Conservation (phyloP, 352 stramenopile species). For the Phytophthora podocarpi region DNA sequence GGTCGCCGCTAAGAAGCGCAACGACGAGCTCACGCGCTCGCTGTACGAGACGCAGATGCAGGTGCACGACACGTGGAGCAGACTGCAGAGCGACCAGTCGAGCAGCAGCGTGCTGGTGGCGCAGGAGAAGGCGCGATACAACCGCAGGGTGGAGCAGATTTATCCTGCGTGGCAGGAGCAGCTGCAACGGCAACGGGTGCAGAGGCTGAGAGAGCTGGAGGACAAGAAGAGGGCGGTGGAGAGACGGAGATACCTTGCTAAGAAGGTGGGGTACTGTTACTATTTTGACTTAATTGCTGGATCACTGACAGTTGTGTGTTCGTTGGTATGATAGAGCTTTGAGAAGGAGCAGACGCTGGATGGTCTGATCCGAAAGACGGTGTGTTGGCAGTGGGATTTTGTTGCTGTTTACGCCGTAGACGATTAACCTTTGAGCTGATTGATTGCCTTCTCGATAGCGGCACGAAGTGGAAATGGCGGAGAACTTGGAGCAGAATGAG, state of each 20-base stretch:
- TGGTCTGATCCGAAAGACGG: constrained; percentile 71
- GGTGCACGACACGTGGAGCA: constrained; percentile 48
- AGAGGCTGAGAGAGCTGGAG: constrained; percentile 66
- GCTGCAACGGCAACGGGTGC: constrained; percentile 52
- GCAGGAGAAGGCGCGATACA: constrained; percentile 68
- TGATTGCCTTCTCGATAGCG: constrained; percentile 32
- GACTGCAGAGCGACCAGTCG: constrained; percentile 50
- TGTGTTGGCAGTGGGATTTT: constrained; percentile 25
- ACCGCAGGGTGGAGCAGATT: constrained; percentile 63
- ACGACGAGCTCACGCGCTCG: constrained; percentile 67
- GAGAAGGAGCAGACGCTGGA: constrained; percentile 79
- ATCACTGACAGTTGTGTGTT: not conserved
- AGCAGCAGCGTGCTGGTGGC: constrained; percentile 44
- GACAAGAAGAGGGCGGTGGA: constrained; percentile 78
- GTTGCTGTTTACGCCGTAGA: not conserved
- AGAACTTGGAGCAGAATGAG: constrained; percentile 83
- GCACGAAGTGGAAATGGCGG: constrained; percentile 73
- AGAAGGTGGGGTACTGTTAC: constrained; percentile 73
- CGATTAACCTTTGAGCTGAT: not conserved
- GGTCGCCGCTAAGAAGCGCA: constrained; percentile 51
- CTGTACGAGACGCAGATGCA: constrained; percentile 60
- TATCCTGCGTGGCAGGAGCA: constrained; percentile 81
- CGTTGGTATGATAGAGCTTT: constrained; percentile 60
- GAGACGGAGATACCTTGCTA: constrained; percentile 66
- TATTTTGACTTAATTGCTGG: not conserved